Evolutionary conservation across 2,329 filamentous ascomycete species (phyloP), one percentile per base, ranked within the genome.

Genomic region (Diaporthe sp.): DNA sequence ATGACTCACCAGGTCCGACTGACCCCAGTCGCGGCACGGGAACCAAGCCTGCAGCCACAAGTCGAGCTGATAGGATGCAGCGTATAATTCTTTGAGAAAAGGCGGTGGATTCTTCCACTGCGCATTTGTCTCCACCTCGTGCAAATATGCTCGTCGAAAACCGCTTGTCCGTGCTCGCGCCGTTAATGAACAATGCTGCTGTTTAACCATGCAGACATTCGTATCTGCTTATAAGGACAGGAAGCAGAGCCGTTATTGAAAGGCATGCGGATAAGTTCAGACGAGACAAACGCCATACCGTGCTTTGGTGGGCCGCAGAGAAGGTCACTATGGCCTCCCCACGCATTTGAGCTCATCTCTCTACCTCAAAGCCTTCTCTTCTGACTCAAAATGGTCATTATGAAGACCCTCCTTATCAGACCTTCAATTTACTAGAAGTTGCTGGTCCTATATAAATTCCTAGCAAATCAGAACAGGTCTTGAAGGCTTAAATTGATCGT

Each of bases 1-100:
- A 42, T 55, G 65, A 55, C 65, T 69, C 65, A 69, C 65, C 22
- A 69, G 46, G 46, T 37, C 65, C 28, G 46, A 42, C n/a, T 25
- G 4, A 55, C 13, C 65, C 49, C 49, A 34, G 34, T 69, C 65
- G 34, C 49, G 49, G 34, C 34, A 34, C 65, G 49, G 65, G 25
- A 19, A 19, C 31, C 22, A 25, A 28, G 9, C 22, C 65, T 68
- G 65, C 65, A 37, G 44, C 28, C 28, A 67, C 28, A 9, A 10
- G 12, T 25, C 19, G 31, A 53, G 46, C 62, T 68, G 62, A 53
- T 53, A 37, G 44, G 62, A 15, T 53, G 13, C 2, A 22, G 62
- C 44, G 62, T 51, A 53, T 39, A 53, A 51, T 25, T 25, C 46
- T 13, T 5, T 17, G 31, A 37, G 34, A 10, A 61, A 17, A 12